Conservation (phyloP, 306 rosid genomes). For the Begonia peltatifolia region DNA sequence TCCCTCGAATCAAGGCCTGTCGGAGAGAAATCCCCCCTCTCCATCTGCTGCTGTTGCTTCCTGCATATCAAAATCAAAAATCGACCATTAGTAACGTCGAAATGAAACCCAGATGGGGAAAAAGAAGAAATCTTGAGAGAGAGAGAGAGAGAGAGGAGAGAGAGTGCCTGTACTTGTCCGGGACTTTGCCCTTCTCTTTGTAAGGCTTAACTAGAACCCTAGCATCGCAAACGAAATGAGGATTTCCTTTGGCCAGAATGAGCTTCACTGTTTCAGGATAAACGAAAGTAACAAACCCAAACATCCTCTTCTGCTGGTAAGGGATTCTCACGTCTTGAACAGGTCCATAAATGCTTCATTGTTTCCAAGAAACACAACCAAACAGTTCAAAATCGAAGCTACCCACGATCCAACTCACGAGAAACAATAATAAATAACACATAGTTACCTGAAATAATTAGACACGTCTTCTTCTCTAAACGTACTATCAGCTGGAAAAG, state of each 20-base stretch:
- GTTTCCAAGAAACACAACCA: too few species aligned
- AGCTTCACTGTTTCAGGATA: constrained; percentile 89
- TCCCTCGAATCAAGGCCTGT: constrained; percentile 72
- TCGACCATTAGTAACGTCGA: too few species aligned
- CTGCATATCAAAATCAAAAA: constrained; percentile 19
- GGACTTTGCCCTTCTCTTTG: constrained; percentile 97
- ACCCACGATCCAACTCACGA: not conserved
- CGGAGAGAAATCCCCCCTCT: constrained; percentile 83
- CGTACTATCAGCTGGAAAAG: constrained; percentile 95
- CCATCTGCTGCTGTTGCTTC: constrained; percentile 66
- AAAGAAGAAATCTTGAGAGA: too few species aligned
- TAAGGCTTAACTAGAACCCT: constrained; percentile 96
- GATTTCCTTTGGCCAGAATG: constrained; percentile 85
- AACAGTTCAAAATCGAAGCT: not conserved
- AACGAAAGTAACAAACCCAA: constrained; percentile 90
- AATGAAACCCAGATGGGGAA: not conserved
- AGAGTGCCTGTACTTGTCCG: constrained; percentile 83
- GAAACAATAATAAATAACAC: not conserved
- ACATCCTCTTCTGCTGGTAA: constrained; percentile 96
- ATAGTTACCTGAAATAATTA: constrained; percentile 65
- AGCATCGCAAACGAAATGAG: constrained; percentile 97
- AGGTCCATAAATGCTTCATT: constrained; percentile 71
- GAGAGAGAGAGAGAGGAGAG: constrained; percentile 2
- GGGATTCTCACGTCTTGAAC: constrained; percentile 99
- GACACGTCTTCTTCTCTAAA: constrained; percentile 97